phyloP scores from a whole-genome alignment of 352 stramenopile genomes.

The Thraustochytrium sp. region DNA sequence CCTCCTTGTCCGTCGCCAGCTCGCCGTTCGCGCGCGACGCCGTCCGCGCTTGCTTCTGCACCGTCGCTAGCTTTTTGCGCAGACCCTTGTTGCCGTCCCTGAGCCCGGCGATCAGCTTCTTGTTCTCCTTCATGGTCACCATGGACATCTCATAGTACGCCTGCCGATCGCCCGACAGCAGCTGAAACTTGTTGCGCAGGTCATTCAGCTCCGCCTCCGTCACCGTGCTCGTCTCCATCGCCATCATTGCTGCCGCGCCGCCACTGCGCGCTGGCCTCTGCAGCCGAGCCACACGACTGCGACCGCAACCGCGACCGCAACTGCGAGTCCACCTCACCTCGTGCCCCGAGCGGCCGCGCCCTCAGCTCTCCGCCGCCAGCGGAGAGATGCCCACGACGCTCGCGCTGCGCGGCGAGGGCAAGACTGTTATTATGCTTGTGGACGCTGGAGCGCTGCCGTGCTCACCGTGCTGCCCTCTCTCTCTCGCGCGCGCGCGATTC shows the following conservation, averaged over 20 bases:
- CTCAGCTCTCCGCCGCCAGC: neutral
- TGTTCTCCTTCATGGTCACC: conserved; percentile 51
- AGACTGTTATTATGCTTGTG: no score
- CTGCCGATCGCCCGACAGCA: conserved; percentile 58
- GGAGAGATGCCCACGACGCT: neutral
- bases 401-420: no score
- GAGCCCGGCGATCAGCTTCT: conserved; percentile 60
- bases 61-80: conserved; percentile 47
- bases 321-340: no score
- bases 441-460: no score
- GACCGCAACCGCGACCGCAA: no score
- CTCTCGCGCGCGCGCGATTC: no score
- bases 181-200: conserved; percentile 71
- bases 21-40: neutral
- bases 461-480: no score
- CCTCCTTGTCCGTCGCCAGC: conserved; percentile 26
- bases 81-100: conserved; percentile 49
- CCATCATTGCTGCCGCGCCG: no score
- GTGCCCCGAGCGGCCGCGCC: no score
- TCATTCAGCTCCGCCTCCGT: conserved; percentile 50
- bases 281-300: no score
- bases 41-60: neutral
- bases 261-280: no score
- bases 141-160: conserved; percentile 61
- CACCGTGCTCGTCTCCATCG: neutral